Evolutionary conservation across 371 early-diverging fungal genomes (phyloP).

Genomic region (Sporodiniella umbellata): DNA sequence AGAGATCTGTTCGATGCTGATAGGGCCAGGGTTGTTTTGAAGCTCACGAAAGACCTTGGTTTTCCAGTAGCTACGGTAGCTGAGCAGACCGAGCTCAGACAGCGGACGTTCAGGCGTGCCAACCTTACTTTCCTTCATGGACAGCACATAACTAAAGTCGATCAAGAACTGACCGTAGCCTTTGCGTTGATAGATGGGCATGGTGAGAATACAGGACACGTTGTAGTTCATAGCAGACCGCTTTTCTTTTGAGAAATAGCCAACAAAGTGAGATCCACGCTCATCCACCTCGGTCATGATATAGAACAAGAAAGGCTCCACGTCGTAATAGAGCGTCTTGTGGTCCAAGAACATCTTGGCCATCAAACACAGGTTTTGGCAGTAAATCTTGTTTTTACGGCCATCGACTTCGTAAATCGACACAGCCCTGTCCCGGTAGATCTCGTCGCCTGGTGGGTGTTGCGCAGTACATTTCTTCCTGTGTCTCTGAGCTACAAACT

Average conservation of each 20-base stretch:
- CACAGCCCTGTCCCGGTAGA: constrained; percentile 88
- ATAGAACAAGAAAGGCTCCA: constrained; percentile 99
- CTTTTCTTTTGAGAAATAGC: constrained; percentile 96
- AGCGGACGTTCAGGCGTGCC: constrained; percentile 99
- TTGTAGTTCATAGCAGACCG: constrained; percentile 89
- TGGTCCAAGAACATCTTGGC: constrained; percentile 99
- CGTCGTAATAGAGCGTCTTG: constrained; percentile 99
- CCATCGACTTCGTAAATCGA: constrained; percentile 97
- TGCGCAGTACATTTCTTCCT: constrained; percentile 78
- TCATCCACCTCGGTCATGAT: constrained; percentile 83
- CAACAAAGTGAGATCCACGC: constrained; percentile 90
- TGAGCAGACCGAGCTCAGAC: constrained; percentile 95
- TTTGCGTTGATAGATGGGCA: constrained; percentile 95
- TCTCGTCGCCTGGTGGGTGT: constrained; percentile 98
- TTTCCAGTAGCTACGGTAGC: constrained; percentile 90
- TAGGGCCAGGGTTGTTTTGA: constrained; percentile 24
- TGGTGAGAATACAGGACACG: constrained; percentile 96
- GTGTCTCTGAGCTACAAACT: constrained; percentile 66
- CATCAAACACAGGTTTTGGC: constrained; percentile 96
- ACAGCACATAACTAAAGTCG: constrained; percentile 94
- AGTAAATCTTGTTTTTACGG: constrained; percentile 93
- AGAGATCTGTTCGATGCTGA: constrained; percentile 59
- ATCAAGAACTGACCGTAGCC: constrained; percentile 98
- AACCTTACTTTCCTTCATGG: constrained; percentile 80
- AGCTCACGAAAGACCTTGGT: constrained; percentile 34